A percentile compares a stretch with the other conserved stretches of the same genome.
These are phyloP conservation scores for Lentinus tigrinus DNA, from an alignment of 768 basidiomycete species.

Conservation along the genomic window DNA sequence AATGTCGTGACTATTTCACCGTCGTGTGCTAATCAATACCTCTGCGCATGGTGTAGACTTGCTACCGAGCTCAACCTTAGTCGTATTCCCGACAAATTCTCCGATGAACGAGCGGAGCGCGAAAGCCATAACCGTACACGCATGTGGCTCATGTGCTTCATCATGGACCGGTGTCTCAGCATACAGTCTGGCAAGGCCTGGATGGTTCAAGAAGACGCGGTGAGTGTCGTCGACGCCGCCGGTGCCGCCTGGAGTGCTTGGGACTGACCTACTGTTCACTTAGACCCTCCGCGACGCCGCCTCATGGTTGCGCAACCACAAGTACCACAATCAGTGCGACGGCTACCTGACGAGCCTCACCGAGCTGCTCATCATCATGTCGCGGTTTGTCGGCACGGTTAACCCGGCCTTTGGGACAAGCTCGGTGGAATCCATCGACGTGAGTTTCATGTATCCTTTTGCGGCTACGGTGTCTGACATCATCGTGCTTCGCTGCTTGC, in stretches of 20 bases:
- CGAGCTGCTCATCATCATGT: constrained; percentile 32
- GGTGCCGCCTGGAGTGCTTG: constrained; percentile 30
- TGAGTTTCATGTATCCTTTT: constrained; percentile 3
- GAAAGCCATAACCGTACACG: constrained; percentile 70
- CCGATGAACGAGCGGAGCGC: constrained; percentile 54
- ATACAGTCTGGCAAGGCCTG: constrained; percentile 75
- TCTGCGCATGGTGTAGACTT: constrained; percentile 41
- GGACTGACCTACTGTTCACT: constrained; percentile 25
- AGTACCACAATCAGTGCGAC: constrained; percentile 28
- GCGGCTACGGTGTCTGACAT: not conserved
- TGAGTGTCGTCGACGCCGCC: constrained; percentile 39
- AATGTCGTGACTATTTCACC: not conserved
- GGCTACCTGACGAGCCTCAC: constrained; percentile 29
- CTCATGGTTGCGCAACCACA: constrained; percentile 24
- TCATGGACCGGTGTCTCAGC: constrained; percentile 73
- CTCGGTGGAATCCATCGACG: constrained; percentile 15
- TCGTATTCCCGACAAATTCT: constrained; percentile 43
- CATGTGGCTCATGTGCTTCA: constrained; percentile 76
- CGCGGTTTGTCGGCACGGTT: constrained; percentile 26
- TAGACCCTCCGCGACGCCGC: constrained; percentile 32
- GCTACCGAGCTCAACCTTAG: constrained; percentile 72
- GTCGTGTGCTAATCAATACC: not conserved
- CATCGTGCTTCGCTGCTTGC: constrained; percentile 1
- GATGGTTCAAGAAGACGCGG: constrained; percentile 66
- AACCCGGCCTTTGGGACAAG: constrained; percentile 21